Conservation (phyloP, 331 rosid genomes). For the Quercus tomentella region DNA sequence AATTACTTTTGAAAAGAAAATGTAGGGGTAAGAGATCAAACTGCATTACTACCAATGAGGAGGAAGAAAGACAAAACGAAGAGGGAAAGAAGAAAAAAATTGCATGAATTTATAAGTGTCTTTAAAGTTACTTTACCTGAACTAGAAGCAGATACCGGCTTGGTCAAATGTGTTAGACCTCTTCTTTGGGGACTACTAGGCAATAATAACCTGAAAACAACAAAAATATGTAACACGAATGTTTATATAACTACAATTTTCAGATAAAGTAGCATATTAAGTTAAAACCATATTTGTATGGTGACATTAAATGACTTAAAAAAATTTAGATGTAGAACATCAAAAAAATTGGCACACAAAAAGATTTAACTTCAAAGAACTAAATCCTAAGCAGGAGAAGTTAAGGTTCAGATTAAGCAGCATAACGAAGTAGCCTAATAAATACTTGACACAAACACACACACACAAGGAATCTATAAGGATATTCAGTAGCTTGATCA, state of each 20-base stretch:
- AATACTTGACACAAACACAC: not conserved
- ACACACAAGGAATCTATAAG: no score
- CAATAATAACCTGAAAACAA: constrained; percentile 25
- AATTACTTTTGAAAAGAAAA: not conserved
- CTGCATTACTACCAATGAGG: not conserved
- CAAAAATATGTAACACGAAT: not conserved
- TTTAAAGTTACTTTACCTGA: constrained; percentile 40
- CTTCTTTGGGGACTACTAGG: constrained; percentile 15
- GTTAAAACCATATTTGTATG: not conserved
- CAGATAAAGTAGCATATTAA: not conserved
- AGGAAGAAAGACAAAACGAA: not conserved
- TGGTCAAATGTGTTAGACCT: constrained; percentile 20
- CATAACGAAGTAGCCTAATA: not conserved
- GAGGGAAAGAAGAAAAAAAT: not conserved
- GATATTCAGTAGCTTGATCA: not conserved
- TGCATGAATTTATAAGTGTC: not conserved
- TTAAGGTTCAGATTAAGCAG: not conserved
- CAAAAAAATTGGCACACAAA: not conserved
- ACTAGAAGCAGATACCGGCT: constrained; percentile 40
- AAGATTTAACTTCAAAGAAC: not conserved
- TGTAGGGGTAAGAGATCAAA: not conserved
- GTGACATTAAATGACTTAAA: not conserved
- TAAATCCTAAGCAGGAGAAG: not conserved
- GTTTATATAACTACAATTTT: not conserved
- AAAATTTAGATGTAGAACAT: not conserved